Evolutionary conservation across 2,329 filamentous ascomycete genomes (phyloP).

Genomic region (Fusarium brachygibbosum): DNA sequence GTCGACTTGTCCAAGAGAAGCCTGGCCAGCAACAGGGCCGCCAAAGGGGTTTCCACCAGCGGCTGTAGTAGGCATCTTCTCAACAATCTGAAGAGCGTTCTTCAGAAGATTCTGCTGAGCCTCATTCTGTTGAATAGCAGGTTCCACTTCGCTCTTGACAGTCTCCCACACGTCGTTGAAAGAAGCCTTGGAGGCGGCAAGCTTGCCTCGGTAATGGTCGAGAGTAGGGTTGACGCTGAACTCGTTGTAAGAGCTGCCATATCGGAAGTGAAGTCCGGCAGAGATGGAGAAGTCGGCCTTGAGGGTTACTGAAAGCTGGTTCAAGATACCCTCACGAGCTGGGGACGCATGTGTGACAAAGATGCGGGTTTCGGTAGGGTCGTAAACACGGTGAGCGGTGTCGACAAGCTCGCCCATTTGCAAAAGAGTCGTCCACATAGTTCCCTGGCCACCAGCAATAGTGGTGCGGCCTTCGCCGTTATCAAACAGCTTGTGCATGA

Average conservation of each 20-base stretch:
- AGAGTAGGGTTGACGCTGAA: conserved; percentile 98
- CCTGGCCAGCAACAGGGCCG: conserved; percentile 79
- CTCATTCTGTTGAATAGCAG: conserved; percentile 92
- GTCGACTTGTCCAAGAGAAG: conserved; percentile 87
- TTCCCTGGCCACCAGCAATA: conserved; percentile 97
- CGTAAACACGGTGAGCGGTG: conserved; percentile 97
- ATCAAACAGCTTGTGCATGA: conserved; percentile 99
- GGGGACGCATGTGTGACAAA: conserved; percentile 98
- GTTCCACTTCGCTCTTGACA: conserved; percentile 94
- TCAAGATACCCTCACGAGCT: conserved; percentile 94
- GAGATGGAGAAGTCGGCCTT: conserved; percentile 99
- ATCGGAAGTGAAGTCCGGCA: conserved; percentile 96
- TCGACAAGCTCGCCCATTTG: conserved; percentile 99
- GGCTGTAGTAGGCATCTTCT: conserved; percentile 96
- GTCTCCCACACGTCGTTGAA: conserved; percentile 99
- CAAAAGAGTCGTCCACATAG: conserved; percentile 98
- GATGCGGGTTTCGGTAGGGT: conserved; percentile 95
- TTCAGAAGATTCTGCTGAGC: conserved; percentile 92
- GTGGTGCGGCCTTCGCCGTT: conserved; percentile 98
- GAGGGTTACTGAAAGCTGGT: conserved; percentile 95
- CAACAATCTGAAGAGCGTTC: conserved; percentile 92
- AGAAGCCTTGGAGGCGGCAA: conserved; percentile 96
- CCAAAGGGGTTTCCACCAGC: conserved; percentile 98
- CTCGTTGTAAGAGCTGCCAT: conserved; percentile 99
- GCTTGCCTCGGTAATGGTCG: conserved; percentile 98